phyloP scores from a whole-genome alignment of 2,329 filamentous ascomycete genomes.

The Onygenales sp. region DNA sequence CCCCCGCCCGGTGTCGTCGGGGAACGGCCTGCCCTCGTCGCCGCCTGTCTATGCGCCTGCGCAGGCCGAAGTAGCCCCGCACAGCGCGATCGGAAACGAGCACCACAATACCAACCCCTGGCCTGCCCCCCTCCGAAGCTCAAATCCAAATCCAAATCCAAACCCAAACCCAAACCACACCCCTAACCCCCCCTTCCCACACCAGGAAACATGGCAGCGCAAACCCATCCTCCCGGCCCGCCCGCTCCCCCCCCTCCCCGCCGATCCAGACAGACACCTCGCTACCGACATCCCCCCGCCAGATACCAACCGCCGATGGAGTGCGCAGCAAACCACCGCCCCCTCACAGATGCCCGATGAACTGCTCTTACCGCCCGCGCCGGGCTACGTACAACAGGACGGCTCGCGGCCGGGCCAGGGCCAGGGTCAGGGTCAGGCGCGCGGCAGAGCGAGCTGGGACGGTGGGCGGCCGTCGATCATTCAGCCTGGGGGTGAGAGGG shows the following conservation, averaged over 20 bases:
- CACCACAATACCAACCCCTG: too few species aligned
- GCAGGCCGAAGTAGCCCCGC: too few species aligned
- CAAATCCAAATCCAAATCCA: neutral
- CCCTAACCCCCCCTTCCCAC: too few species aligned
- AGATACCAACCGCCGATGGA: neutral
- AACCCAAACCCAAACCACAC: neutral
- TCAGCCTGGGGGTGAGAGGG: too few species aligned
- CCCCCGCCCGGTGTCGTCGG: neutral
- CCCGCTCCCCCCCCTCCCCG: constrained; percentile 1
- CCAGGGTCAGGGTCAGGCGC: neutral
- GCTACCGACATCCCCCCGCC: neutral
- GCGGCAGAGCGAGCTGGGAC: constrained; percentile 1
- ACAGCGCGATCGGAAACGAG: too few species aligned
- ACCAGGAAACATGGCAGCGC: neutral
- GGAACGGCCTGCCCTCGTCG: neutral
- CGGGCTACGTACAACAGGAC: neutral
- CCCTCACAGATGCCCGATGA: neutral
- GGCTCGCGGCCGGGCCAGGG: too few species aligned
- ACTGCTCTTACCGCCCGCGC: neutral
- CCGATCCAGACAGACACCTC: neutral
- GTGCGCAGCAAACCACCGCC: neutral
- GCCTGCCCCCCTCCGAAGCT: neutral
- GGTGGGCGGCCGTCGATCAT: neutral
- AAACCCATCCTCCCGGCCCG: constrained; percentile 3
- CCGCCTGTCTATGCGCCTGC: too few species aligned